Conservation (phyloP, 2,329 filamentous ascomycete genomes). For the Monosporascus sp. region DNA sequence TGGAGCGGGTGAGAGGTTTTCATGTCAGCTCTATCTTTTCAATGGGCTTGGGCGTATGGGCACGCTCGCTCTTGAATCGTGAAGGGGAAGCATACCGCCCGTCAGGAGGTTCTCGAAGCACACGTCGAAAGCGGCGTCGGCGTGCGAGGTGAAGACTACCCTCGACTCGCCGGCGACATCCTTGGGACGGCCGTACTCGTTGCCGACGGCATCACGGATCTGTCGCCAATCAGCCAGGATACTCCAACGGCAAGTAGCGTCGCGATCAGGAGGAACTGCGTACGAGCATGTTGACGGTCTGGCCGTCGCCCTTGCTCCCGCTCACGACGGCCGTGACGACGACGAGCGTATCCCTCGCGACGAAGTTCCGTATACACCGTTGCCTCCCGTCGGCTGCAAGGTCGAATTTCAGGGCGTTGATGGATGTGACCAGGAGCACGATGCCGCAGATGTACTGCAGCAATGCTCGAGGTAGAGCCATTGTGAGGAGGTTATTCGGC, state of each 20-base stretch:
- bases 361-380: slow-evolving; percentile 95
- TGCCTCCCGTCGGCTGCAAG: slow-evolving; percentile 69
- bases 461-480: slow-evolving; percentile 46
- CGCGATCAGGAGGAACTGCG: slow-evolving; percentile 12
- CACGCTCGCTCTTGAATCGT: too few species aligned
- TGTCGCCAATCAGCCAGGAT: slow-evolving; percentile 31
- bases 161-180: slow-evolving; percentile 89
- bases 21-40: slow-evolving; percentile 12
- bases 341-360: slow-evolving; percentile 83
- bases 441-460: slow-evolving; percentile 56
- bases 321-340: slow-evolving; percentile 88
- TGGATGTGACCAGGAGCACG: slow-evolving; percentile 47
- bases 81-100: slow-evolving; percentile 48
- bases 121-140: slow-evolving; percentile 89
- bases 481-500: slow-evolving; percentile 18
- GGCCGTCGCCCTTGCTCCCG: slow-evolving; percentile 85
- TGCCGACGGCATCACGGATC: slow-evolving; percentile 93
- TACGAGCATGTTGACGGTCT: slow-evolving; percentile 91
- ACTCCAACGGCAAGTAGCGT: not conserved
- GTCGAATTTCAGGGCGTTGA: slow-evolving; percentile 86
- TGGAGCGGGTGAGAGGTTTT: slow-evolving; percentile 19
- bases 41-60: not conserved
- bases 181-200: slow-evolving; percentile 89
- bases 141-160: slow-evolving; percentile 89
- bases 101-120: slow-evolving; percentile 86